These are phyloP conservation scores for Amylocystis lapponica DNA, from an alignment of 768 basidiomycete species.

Conservation along the genomic window DNA sequence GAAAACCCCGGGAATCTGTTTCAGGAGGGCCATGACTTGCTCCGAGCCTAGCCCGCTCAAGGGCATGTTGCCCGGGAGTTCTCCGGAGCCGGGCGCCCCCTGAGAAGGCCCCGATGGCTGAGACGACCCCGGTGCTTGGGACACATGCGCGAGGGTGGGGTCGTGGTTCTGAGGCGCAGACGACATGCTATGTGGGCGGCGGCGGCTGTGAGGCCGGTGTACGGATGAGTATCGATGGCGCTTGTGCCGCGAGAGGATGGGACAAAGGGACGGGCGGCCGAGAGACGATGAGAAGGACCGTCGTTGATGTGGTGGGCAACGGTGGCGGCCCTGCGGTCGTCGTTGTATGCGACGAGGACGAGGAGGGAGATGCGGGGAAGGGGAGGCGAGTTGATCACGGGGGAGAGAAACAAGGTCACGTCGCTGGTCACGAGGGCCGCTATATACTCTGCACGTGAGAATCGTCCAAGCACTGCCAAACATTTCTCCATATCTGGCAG, in stretches of 20 bases:
- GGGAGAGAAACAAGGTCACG: constrained; percentile 36
- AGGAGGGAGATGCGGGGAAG: constrained; percentile 10
- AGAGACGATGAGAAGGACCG: background rate
- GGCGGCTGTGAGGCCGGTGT: background rate
- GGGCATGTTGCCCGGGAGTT: constrained; percentile 3
- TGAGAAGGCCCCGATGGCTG: too few relatives aligned
- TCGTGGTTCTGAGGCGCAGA: constrained; percentile 17
- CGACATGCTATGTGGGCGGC: constrained; percentile 10
- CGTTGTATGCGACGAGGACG: constrained; percentile 11
- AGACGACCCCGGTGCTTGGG: too few relatives aligned
- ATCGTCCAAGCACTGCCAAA: constrained; percentile 23
- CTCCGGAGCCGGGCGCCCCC: too few relatives aligned
- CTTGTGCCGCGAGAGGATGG: too few relatives aligned
- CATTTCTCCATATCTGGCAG: constrained; percentile 21
- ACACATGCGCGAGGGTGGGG: constrained; percentile 11
- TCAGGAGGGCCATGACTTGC: constrained; percentile 56
- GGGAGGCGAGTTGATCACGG: constrained; percentile 35
- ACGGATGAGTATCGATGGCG: background rate
- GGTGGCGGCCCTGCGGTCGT: constrained; percentile 10
- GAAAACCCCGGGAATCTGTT: constrained; percentile 45
- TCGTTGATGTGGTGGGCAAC: constrained; percentile 1
- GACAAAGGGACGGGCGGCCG: background rate
- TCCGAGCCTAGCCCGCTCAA: constrained; percentile 35
- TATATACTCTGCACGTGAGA: constrained; percentile 29
- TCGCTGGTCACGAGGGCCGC: constrained; percentile 34